Conservation (phyloP, 495 filamentous ascomycete species). For the Aspergillus steynii region DNA sequence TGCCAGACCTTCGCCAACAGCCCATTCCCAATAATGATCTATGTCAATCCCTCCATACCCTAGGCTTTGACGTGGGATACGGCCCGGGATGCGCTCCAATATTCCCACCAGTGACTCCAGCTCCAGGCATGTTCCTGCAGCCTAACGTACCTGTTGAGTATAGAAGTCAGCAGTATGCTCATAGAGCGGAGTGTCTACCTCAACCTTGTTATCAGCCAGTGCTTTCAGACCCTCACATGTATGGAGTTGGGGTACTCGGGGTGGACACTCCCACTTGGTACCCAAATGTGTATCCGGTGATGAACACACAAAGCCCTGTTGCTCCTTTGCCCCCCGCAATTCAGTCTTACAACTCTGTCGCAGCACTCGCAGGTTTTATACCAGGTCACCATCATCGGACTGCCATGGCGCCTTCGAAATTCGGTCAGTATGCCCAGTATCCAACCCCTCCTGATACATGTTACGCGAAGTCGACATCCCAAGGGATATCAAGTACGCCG, state of each 20-base stretch:
- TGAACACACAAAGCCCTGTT: constrained; percentile 10
- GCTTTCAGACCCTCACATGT: constrained; percentile 5
- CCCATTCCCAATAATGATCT: background rate
- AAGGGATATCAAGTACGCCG: background rate
- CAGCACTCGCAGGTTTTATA: constrained; percentile 11
- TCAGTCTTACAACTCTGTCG: constrained; percentile 11
- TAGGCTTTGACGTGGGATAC: background rate
- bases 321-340: constrained; percentile 9
- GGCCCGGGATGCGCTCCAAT: background rate
- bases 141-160: background rate
- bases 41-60: background rate
- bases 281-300: constrained; percentile 15
- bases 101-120: background rate
- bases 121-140: background rate
- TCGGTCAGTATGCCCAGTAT: constrained; percentile 12
- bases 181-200: constrained; percentile 2
- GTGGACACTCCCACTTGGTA: constrained; percentile 12
- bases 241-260: constrained; percentile 3
- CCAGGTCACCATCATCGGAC: constrained; percentile 10
- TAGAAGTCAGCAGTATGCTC: background rate
- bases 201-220: constrained; percentile 7
- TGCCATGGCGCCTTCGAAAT: constrained; percentile 1
- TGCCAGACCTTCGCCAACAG: background rate
- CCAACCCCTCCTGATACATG: background rate
- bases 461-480: background rate